Evolutionary conservation across 192 early-diverging fungal genomes (phyloP).

Genomic region (Powellomyces hirtus): DNA sequence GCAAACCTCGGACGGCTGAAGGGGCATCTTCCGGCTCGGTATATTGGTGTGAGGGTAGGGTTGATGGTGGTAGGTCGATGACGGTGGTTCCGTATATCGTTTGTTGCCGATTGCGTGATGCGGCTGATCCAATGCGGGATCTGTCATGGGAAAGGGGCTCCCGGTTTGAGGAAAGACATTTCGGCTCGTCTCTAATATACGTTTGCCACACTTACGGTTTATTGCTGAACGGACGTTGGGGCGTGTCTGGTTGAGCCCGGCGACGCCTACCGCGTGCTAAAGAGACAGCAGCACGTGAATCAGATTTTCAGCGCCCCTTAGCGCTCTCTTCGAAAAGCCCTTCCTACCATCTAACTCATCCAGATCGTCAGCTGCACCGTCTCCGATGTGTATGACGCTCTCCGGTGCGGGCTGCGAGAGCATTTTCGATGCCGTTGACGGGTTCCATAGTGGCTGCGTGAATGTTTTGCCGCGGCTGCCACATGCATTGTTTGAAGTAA

Average conservation of each 20-base stretch:
- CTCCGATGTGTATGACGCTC: constrained; percentile 42
- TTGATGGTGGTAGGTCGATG: not conserved
- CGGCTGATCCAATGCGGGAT: not conserved
- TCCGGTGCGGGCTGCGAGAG: constrained; percentile 33
- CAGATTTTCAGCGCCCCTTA: no score
- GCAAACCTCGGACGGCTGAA: not conserved
- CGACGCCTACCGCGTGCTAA: not conserved
- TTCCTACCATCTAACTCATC: not conserved
- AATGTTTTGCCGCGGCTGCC: constrained; percentile 20
- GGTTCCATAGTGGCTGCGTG: constrained; percentile 31
- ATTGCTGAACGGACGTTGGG: not conserved
- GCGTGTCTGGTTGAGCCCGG: not conserved
- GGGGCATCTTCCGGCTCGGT: not conserved
- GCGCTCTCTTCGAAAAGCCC: not conserved
- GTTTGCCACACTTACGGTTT: not conserved
- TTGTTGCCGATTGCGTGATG: not conserved
- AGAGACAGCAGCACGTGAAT: not conserved
- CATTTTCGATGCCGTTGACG: constrained; percentile 38
- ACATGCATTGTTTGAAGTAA: no score
- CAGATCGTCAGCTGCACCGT: not conserved
- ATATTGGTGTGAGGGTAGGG: not conserved
- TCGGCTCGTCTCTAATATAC: not conserved
- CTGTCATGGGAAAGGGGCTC: not conserved
- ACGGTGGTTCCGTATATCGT: not conserved
- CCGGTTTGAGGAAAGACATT: not conserved